These are phyloP conservation scores for Chaetomium sp. DNA, from an alignment of 2,329 filamentous ascomycete genomes.

Conservation along the genomic window DNA sequence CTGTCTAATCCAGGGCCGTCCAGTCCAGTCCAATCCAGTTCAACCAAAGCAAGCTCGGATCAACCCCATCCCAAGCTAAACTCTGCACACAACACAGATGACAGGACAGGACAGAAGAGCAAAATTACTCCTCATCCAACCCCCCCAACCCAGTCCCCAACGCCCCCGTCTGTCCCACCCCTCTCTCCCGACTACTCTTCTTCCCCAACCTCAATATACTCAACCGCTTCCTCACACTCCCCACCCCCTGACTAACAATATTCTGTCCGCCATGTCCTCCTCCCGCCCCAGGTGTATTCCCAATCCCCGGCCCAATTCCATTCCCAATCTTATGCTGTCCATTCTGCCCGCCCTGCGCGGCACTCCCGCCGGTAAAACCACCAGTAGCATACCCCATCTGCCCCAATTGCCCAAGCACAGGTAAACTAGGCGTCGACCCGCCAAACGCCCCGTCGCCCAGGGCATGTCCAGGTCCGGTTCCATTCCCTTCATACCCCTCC, in stretches of 20 bases:
- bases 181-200: constrained; percentile 50
- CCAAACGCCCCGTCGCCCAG: constrained; percentile 12
- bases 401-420: neutral
- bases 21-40: too few species aligned
- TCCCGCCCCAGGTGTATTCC: neutral
- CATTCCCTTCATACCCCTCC: neutral
- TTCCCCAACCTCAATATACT: constrained; percentile 71
- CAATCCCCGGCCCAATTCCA: too few species aligned
- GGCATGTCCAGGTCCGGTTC: neutral
- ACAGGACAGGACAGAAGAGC: too few species aligned
- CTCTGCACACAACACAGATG: too few species aligned
- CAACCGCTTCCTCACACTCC: constrained; percentile 68
- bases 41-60: too few species aligned
- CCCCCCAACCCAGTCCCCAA: constrained; percentile 29
- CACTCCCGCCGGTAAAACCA: too few species aligned
- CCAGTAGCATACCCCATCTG: neutral
- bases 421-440: neutral
- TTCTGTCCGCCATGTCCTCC: neutral
- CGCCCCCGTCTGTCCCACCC: neutral
- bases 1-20: too few species aligned
- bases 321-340: neutral
- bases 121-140: constrained; percentile 40
- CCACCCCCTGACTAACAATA: constrained; percentile 27
- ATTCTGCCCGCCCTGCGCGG: neutral
- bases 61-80: neutral